Conservation (phyloP, 2,329 filamentous ascomycete genomes). For the Anthostomella pinea region DNA sequence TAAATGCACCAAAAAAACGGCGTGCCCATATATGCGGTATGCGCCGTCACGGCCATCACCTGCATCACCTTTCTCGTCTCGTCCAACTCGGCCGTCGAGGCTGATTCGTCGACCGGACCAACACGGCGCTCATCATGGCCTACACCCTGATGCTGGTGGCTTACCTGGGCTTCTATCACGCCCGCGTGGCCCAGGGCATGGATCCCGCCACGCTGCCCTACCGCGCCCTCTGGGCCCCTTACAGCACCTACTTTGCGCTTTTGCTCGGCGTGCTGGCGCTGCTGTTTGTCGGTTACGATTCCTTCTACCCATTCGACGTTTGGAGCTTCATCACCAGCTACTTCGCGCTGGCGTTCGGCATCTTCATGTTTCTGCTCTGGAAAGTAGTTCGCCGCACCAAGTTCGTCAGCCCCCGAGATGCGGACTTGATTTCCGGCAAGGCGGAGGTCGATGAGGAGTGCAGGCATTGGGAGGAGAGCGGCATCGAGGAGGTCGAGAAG, state of each 20-base stretch:
- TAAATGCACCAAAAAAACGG: slow-evolving; percentile 40
- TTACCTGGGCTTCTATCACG: slow-evolving; percentile 48
- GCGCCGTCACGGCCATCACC: slow-evolving; percentile 31
- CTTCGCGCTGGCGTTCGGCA: slow-evolving; percentile 51
- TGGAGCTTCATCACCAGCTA: slow-evolving; percentile 52
- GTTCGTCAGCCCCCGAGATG: slow-evolving; percentile 51
- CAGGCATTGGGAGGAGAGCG: slow-evolving; percentile 42
- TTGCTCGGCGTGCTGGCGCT: slow-evolving; percentile 46
- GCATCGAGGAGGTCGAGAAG: slow-evolving; percentile 44
- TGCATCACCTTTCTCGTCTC: slow-evolving; percentile 39
- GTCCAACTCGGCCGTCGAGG: slow-evolving; percentile 34
- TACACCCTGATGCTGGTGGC: slow-evolving; percentile 45
- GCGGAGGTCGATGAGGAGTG: slow-evolving; percentile 61
- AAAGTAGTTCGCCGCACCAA: slow-evolving; percentile 64
- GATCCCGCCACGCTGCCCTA: slow-evolving; percentile 49
- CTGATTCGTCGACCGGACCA: slow-evolving; percentile 42
- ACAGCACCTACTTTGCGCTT: slow-evolving; percentile 48
- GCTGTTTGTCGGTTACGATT: slow-evolving; percentile 55
- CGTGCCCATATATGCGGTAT: slow-evolving; percentile 40
- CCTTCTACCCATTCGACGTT: slow-evolving; percentile 49
- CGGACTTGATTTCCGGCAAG: slow-evolving; percentile 61
- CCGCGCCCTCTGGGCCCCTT: slow-evolving; percentile 49
- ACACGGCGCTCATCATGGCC: slow-evolving; percentile 40
- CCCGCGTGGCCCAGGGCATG: slow-evolving; percentile 50
- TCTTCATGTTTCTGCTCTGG: slow-evolving; percentile 61